These are phyloP conservation scores for Calonectria pseudoturangicola DNA, from an alignment of 2,329 filamentous ascomycete genomes.

Conservation along the genomic window DNA sequence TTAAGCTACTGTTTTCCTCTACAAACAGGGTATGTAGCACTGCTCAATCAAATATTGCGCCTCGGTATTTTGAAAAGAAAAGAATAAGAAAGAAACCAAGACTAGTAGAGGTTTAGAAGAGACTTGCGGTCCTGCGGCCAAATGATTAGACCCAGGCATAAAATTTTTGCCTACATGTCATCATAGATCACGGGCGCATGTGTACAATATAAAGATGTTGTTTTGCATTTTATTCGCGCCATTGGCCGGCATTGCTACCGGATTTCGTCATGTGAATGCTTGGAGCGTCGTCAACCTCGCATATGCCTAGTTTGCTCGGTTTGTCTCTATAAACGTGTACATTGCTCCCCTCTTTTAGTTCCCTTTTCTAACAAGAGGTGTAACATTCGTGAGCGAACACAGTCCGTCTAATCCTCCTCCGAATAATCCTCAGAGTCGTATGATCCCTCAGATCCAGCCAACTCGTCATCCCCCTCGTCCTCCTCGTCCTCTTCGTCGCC, in stretches of 20 bases:
- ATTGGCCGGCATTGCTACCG: slow-evolving; percentile 50
- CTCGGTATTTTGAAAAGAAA: neutral
- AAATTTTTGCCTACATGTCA: slow-evolving; percentile 37
- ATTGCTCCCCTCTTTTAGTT: slow-evolving; percentile 26
- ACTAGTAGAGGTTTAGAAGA: neutral
- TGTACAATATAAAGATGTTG: slow-evolving; percentile 49
- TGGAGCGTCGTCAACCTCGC: slow-evolving; percentile 4
- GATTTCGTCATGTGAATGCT: slow-evolving; percentile 35
- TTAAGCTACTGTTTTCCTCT: slow-evolving; percentile 61
- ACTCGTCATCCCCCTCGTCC: slow-evolving; percentile 64
- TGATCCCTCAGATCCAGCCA: slow-evolving; percentile 56
- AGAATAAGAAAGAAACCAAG: neutral
- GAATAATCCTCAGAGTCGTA: slow-evolving; percentile 56
- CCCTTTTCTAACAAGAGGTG: slow-evolving; percentile 28
- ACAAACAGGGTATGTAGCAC: too few species aligned
- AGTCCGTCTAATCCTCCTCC: slow-evolving; percentile 53
- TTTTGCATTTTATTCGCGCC: slow-evolving; percentile 40
- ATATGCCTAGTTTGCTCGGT: slow-evolving; percentile 15
- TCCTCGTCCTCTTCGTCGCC: slow-evolving; percentile 74
- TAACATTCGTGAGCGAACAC: slow-evolving; percentile 7
- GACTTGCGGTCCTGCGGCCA: neutral
- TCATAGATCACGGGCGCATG: slow-evolving; percentile 43
- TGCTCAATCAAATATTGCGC: too few species aligned
- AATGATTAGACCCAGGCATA: slow-evolving; percentile 20
- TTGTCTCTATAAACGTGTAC: slow-evolving; percentile 31